Conservation (phyloP, 441 rosid genomes). For the Aleurites moluccanus region DNA sequence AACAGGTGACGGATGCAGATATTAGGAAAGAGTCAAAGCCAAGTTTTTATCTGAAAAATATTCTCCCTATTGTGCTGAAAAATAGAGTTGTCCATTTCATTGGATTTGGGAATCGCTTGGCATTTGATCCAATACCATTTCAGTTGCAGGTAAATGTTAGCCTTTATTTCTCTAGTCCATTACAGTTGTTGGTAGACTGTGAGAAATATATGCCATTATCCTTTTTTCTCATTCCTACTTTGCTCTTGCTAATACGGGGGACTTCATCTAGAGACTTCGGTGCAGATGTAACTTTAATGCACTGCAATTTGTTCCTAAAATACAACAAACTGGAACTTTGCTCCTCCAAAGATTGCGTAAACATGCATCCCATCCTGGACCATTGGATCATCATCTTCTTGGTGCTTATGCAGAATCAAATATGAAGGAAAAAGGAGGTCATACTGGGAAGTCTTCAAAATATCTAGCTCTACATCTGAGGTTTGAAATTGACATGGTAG, state of each 20-base stretch:
- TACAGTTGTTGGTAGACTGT: conserved; percentile 11
- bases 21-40: conserved; percentile 84
- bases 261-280: conserved; percentile 90
- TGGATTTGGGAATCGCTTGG: conserved; percentile 95
- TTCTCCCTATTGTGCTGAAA: conserved; percentile 75
- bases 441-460: conserved; percentile 52
- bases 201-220: conserved; percentile 14
- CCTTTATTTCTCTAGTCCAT: conserved; percentile 22
- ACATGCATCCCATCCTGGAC: conserved; percentile 49
- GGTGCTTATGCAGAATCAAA: conserved; percentile 61
- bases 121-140: conserved; percentile 91
- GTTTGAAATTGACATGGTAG: conserved; percentile 98
- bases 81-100: conserved; percentile 81
- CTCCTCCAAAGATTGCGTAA: conserved; percentile 73
- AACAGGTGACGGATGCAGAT: conserved; percentile 76
- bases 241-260: conserved; percentile 43
- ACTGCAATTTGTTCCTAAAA: conserved; percentile 68
- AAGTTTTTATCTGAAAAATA: conserved; percentile 74
- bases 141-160: conserved; percentile 69
- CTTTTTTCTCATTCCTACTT: conserved; percentile 11
- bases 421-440: conserved; percentile 39
- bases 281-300: conserved; percentile 99
- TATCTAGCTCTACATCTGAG: conserved; percentile 87
- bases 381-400: conserved; percentile 68
- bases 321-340: conserved; percentile 81